Conservation (phyloP, 129 eudicot genomes). For the Sambucus nigra region DNA sequence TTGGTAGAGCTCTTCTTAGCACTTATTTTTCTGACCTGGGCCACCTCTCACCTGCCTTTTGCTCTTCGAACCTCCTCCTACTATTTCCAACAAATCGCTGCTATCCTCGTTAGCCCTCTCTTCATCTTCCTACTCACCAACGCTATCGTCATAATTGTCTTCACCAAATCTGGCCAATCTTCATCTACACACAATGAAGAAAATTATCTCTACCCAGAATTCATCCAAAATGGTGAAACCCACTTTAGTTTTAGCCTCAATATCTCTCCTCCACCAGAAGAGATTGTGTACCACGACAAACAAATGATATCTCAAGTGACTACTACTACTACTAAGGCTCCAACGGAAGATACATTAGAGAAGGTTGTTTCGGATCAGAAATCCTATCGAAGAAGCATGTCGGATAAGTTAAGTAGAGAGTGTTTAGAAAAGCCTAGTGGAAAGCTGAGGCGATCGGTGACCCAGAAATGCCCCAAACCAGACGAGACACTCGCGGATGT, state of each 20-base stretch:
- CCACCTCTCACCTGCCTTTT: constrained; percentile 54
- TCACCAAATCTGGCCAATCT: constrained; percentile 56
- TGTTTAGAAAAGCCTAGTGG: constrained; percentile 8
- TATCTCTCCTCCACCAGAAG: constrained; percentile 19
- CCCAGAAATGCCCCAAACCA: constrained; percentile 28
- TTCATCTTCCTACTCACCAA: constrained; percentile 67
- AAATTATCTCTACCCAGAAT: constrained; percentile 24
- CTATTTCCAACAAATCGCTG: constrained; percentile 36
- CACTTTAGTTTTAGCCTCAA: background rate
- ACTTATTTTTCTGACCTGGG: constrained; percentile 44
- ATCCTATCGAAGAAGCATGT: constrained; percentile 29
- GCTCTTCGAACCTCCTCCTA: constrained; percentile 41
- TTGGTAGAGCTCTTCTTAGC: constrained; percentile 36
- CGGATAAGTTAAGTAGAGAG: constrained; percentile 38
- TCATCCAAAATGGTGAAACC: constrained; percentile 9
- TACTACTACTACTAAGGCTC: background rate
- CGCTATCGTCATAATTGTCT: constrained; percentile 54
- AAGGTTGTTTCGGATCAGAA: constrained; percentile 20
- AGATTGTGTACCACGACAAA: constrained; percentile 49
- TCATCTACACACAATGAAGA: constrained; percentile 18
- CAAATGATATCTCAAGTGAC: constrained; percentile 31
- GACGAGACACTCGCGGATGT: constrained; percentile 15
- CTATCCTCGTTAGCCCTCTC: constrained; percentile 48
- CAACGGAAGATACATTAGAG: constrained; percentile 2
- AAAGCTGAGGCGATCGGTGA: constrained; percentile 52